Evolutionary conservation across 1,284 basidiomycete species (phyloP), one percentile per base, ranked within the genome.

Genomic region (Bondarzewia mesenterica): DNA sequence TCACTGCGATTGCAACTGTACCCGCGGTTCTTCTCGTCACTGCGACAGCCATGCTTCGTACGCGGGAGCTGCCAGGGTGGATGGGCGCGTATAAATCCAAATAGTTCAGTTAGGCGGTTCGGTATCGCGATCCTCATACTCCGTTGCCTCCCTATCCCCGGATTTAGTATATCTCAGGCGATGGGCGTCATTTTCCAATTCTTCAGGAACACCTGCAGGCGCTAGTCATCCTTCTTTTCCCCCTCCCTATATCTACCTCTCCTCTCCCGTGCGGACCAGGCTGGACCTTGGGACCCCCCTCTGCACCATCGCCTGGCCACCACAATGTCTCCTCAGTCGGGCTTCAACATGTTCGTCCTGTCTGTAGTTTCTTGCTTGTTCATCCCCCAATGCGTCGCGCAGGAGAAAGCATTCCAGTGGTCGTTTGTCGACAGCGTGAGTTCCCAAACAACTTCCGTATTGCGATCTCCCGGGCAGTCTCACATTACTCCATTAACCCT

Each of bases 321-420:
- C 35, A 29, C 14, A 15, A 43, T 43, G 40, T 36, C 41, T 12
- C 14, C 16, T n/a, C 23, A 12, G 12, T 10, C 44, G n/a, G 23
- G 42, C 27, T 20, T 15, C 42, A 26, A 16, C 25, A 16, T 40
- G 16, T 40, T 48, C 22, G 12, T 27, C 25, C 21, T 36, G 21
- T 22, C 36, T 21, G 25, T 12, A 12, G n/a, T 40, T 37, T 42
- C 29, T 6, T 16, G 12, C 36, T 22, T 42, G 27, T 3, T 42
- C 25, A 21, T 14, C n/a, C n/a, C 18, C 14, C 38, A 27, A 27
- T 14, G 22, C 21, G 25, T 25, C 18, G 52, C 56, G 16, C 53
- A 55, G 48, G 41, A 15, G n/a, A 55, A 52, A 22, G 47, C 49
- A 23, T 61, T 62, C 44, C 55, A 57, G 48, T 61, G 60, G 61